A percentile compares a stretch with the other conserved stretches of the same genome.
Evolutionary conservation across 2,329 filamentous ascomycete species (phyloP).

Genomic region (Thielaviopsis punctulata): DNA sequence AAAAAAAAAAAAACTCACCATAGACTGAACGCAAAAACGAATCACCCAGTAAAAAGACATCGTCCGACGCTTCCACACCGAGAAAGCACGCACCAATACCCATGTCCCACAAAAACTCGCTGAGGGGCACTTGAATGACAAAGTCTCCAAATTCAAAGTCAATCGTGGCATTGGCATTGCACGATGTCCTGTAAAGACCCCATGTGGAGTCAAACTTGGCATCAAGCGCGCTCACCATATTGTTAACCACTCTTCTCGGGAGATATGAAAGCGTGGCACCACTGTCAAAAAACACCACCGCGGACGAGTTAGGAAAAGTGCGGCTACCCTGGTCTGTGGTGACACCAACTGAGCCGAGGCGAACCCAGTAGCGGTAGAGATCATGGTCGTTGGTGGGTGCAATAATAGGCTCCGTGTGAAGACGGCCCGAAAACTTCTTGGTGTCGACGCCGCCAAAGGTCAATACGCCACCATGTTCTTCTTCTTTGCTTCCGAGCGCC

Average conservation of each 20-base stretch:
- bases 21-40: slow-evolving; percentile 29
- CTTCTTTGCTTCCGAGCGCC: slow-evolving; percentile 18
- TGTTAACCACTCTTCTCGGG: slow-evolving; percentile 34
- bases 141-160: slow-evolving; percentile 31
- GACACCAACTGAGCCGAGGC: slow-evolving; percentile 22
- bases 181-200: slow-evolving; percentile 33
- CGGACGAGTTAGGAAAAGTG: slow-evolving; percentile 18
- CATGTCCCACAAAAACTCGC: slow-evolving; percentile 29
- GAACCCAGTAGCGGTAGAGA: slow-evolving; percentile 24
- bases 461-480: slow-evolving; percentile 17
- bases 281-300: slow-evolving; percentile 42
- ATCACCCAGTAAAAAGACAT: slow-evolving; percentile 23
- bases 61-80: slow-evolving; percentile 27
- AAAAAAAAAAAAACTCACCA: slow-evolving; percentile 13
- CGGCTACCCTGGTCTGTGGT: slow-evolving; percentile 16
- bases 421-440: slow-evolving; percentile 25
- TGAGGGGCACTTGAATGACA: slow-evolving; percentile 27
- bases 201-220: slow-evolving; percentile 25
- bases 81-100: slow-evolving; percentile 23
- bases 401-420: slow-evolving; percentile 18
- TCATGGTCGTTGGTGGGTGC: slow-evolving; percentile 16
- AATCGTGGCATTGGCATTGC: slow-evolving; percentile 23
- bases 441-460: slow-evolving; percentile 31
- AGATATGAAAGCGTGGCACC: slow-evolving; percentile 52
- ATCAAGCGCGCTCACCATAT: slow-evolving; percentile 27